Conservation (phyloP, 2,329 filamentous ascomycete genomes). For the Alternaria metachromatica region DNA sequence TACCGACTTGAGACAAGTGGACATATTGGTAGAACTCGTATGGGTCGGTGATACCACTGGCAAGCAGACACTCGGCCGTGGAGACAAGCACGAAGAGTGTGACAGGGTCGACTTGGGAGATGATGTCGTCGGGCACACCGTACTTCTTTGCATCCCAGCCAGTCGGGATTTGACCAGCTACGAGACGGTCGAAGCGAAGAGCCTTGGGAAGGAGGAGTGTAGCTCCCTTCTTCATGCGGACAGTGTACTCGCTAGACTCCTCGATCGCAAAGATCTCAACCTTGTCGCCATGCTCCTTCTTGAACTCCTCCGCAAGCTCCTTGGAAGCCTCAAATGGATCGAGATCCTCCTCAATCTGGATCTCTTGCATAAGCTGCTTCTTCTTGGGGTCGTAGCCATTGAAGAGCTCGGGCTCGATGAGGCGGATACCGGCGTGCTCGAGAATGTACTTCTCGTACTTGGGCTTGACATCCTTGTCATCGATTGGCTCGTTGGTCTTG, state of each 20-base stretch:
- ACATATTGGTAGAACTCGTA: conserved; percentile 99
- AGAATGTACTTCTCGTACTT: conserved; percentile 98
- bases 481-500: conserved; percentile 93
- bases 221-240: conserved; percentile 94
- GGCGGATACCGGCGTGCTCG: conserved; percentile 94
- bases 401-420: conserved; percentile 97
- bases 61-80: conserved; percentile 87
- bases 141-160: conserved; percentile 98
- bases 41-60: conserved; percentile 94
- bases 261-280: conserved; percentile 96
- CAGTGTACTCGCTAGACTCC: conserved; percentile 91
- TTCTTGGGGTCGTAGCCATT: conserved; percentile 96
- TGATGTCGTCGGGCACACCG: conserved; percentile 96
- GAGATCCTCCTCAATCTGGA: conserved; percentile 95
- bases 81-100: conserved; percentile 95
- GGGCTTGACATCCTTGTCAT: conserved; percentile 95
- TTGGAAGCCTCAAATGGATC: conserved; percentile 97
- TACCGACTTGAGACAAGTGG: conserved; percentile 95
- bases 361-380: conserved; percentile 97
- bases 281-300: conserved; percentile 95
- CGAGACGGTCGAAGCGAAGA: conserved; percentile 93
- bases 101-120: conserved; percentile 95
- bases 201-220: conserved; percentile 96
- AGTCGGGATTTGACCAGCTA: conserved; percentile 94
- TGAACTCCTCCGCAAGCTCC: conserved; percentile 97